These are phyloP conservation scores for Leccinum broughii DNA, from an alignment of 768 basidiomycete species.

Conservation along the genomic window DNA sequence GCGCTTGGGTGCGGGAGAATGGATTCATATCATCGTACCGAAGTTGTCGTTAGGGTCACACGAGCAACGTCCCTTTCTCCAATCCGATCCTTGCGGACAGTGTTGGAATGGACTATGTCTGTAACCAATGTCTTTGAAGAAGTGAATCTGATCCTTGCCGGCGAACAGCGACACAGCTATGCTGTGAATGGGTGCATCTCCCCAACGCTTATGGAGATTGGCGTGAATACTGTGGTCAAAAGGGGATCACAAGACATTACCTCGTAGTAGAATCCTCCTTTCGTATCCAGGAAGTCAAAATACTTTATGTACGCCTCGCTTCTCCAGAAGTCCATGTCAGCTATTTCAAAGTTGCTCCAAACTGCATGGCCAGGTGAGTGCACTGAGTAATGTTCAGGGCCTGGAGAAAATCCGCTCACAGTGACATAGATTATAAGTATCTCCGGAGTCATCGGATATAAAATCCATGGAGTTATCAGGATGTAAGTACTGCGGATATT, in stretches of 20 bases:
- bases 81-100: constrained; percentile 74
- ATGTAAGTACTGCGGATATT: constrained; percentile 55
- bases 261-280: constrained; percentile 91
- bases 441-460: constrained; percentile 65
- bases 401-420: constrained; percentile 39
- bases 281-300: constrained; percentile 78
- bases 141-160: constrained; percentile 87
- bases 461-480: constrained; percentile 62
- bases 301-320: constrained; percentile 78
- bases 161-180: constrained; percentile 92
- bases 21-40: constrained; percentile 43
- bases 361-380: constrained; percentile 42
- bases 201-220: constrained; percentile 65
- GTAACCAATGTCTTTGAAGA: constrained; percentile 94
- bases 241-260: constrained; percentile 29
- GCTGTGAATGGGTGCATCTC: constrained; percentile 88
- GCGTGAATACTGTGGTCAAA: constrained; percentile 4
- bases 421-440: constrained; percentile 65
- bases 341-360: constrained; percentile 96
- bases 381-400: background rate
- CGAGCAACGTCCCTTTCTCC: constrained; percentile 82
- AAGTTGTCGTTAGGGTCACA: constrained; percentile 77
- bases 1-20: background rate
- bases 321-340: constrained; percentile 80
- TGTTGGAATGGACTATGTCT: constrained; percentile 94